These are phyloP conservation scores for Pseudevernia furfuracea DNA, from an alignment of 495 filamentous ascomycete species.

Conservation along the genomic window DNA sequence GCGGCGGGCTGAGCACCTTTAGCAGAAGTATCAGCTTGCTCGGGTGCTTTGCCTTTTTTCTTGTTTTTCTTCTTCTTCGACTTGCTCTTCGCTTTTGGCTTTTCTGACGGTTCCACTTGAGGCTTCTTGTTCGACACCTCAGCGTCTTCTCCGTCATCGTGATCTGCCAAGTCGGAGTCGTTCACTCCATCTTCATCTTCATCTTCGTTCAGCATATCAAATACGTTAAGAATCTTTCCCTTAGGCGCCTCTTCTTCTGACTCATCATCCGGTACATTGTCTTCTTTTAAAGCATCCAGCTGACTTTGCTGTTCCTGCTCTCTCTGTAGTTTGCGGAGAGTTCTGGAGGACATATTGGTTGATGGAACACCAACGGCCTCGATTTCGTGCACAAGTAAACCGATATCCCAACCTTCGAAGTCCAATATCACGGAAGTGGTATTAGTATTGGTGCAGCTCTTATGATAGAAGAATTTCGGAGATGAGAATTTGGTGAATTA, in stretches of 20 bases:
- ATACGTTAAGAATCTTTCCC: conserved; percentile 40
- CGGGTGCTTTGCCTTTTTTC: conserved; percentile 19
- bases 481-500: background rate
- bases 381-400: background rate
- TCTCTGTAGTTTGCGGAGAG: conserved; percentile 67
- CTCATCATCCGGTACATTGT: conserved; percentile 43
- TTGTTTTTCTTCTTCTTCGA: conserved; percentile 26
- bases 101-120: conserved; percentile 3
- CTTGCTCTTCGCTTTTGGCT: conserved; percentile 24
- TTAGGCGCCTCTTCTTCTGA: conserved; percentile 42
- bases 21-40: background rate
- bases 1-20: conserved; percentile 34
- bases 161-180: conserved; percentile 26
- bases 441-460: background rate
- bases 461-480: background rate
- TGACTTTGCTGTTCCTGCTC: conserved; percentile 57
- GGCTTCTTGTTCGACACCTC: background rate
- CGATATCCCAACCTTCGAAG: background rate
- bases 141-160: conserved; percentile 33
- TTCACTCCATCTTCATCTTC: conserved; percentile 60
- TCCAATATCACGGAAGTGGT: background rate
- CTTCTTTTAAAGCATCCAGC: conserved; percentile 33
- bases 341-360: conserved; percentile 66
- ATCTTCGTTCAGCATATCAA: conserved; percentile 46
- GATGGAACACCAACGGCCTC: background rate